Conservation (phyloP, 2,329 filamentous ascomycete species). For the Camillea tinctor region DNA sequence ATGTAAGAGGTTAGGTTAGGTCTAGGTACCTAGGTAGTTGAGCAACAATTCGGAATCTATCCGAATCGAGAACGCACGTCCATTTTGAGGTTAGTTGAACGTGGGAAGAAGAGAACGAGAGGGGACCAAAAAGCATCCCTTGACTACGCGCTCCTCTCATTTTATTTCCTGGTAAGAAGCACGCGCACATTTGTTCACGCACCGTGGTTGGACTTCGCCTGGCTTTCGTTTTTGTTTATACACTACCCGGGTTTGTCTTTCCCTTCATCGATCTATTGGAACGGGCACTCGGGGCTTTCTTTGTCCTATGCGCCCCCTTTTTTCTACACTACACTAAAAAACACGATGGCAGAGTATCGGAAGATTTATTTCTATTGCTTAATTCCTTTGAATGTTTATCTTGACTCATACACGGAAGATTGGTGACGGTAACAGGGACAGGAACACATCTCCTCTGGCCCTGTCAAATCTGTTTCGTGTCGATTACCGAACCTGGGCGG, state of each 20-base stretch:
- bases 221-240: background rate
- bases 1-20: no score
- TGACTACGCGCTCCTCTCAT: background rate
- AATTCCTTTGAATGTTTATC: background rate
- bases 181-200: background rate
- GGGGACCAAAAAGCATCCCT: background rate
- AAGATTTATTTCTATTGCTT: background rate
- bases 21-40: no score
- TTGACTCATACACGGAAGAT: background rate
- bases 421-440: background rate
- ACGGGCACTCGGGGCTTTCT: background rate
- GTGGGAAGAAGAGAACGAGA: no score
- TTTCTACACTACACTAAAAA: no score
- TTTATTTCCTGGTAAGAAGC: background rate
- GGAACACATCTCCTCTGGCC: background rate
- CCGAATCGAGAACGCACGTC: background rate
- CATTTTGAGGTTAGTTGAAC: background rate
- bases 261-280: background rate
- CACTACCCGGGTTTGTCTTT: background rate
- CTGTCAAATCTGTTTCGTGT: background rate
- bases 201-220: background rate
- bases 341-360: background rate
- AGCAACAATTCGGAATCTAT: background rate
- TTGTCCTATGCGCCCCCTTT: background rate
- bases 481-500: background rate